Percentiles rank a stretch among this genome's conserved stretches.
Evolutionary conservation across 768 basidiomycete genomes (phyloP).

Genomic region (Naganishia friedmannii): DNA sequence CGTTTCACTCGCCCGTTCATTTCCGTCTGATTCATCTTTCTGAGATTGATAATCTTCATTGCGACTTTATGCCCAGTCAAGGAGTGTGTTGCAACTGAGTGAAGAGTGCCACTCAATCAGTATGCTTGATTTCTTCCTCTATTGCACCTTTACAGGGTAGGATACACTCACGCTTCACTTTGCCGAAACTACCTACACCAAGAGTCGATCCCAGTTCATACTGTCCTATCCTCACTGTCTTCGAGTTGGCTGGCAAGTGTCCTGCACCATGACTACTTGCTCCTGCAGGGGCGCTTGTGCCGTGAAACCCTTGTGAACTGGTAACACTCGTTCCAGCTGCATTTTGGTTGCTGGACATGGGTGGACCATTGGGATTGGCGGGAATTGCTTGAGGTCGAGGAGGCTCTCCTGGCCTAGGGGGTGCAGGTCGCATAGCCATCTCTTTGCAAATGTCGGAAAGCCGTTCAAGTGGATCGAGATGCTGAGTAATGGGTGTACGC

Average conservation of each 20-base stretch:
- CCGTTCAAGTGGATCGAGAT: neutral
- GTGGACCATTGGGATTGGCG: conserved; percentile 20
- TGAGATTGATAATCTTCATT: conserved; percentile 95
- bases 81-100: conserved; percentile 82
- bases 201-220: conserved; percentile 84
- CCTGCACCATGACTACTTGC: conserved; percentile 17
- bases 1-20: conserved; percentile 88
- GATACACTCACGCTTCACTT: conserved; percentile 84
- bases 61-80: conserved; percentile 94
- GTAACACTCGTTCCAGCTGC: conserved; percentile 11
- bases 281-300: conserved; percentile 13
- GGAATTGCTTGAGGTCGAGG: conserved; percentile 23
- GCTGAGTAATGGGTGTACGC: neutral
- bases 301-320: conserved; percentile 18
- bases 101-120: conserved; percentile 19
- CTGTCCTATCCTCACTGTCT: conserved; percentile 78
- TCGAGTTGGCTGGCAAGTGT: conserved; percentile 31
- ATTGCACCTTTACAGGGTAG: neutral
- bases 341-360: neutral
- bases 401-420: conserved; percentile 29
- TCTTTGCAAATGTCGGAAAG: neutral
- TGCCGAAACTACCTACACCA: conserved; percentile 96
- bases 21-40: conserved; percentile 83
- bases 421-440: conserved; percentile 50
- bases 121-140: neutral